These are phyloP conservation scores for Pseudocercospora fuligena DNA, from an alignment of 2,329 filamentous ascomycete species.

Conservation along the genomic window DNA sequence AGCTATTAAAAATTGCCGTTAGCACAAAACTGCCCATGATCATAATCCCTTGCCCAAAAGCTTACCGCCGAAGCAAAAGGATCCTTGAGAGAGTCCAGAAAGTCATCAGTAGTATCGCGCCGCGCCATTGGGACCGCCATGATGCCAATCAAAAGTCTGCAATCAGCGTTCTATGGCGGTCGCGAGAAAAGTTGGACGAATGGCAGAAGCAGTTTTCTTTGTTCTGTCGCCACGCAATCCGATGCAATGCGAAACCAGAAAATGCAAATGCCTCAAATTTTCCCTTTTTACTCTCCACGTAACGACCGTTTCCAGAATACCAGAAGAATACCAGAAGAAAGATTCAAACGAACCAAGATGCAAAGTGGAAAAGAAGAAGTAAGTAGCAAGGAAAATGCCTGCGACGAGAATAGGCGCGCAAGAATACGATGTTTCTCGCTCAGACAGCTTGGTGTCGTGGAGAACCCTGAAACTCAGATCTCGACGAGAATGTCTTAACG, in stretches of 20 bases:
- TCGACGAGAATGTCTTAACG: background rate
- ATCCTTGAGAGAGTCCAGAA: conserved; percentile 15
- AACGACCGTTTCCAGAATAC: background rate
- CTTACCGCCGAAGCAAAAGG: conserved; percentile 19
- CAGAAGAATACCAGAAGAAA: background rate
- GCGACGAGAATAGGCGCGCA: background rate
- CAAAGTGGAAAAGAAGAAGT: background rate
- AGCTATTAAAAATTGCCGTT: conserved; percentile 48
- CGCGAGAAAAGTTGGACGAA: background rate
- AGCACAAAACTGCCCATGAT: background rate
- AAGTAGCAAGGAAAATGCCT: background rate
- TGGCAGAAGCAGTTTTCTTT: background rate
- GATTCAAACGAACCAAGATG: background rate
- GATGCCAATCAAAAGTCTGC: conserved; percentile 12
- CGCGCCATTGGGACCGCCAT: conserved; percentile 20
- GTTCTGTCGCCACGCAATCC: conserved; percentile 9
- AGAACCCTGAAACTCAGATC: conserved; percentile 1
- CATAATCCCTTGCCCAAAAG: background rate
- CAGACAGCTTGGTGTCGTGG: background rate
- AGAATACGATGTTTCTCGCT: background rate
- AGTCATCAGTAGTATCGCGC: conserved; percentile 16
- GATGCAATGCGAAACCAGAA: background rate
- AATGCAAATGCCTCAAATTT: background rate
- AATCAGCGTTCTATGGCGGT: conserved; percentile 17
- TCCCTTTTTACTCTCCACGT: background rate